phyloP scores from a whole-genome alignment of 2,329 filamentous ascomycete genomes.

The Magnaporthales sp. region DNA sequence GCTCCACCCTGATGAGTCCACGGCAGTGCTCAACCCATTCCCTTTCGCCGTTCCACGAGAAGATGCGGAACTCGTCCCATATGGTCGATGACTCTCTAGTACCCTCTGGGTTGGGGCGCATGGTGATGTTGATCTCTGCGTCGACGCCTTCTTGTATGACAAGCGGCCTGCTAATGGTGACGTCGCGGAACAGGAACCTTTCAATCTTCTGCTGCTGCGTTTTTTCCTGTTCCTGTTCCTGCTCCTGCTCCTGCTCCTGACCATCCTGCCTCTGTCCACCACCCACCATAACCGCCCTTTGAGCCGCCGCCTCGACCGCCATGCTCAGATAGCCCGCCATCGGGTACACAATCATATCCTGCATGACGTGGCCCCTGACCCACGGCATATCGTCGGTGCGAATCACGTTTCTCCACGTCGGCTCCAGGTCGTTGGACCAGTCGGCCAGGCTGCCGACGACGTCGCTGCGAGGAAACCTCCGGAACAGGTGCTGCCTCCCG shows the following conservation, averaged over 20 bases:
- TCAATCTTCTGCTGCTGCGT: conserved; percentile 4
- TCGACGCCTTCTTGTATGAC: conserved; percentile 19
- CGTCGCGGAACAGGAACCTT: conserved; percentile 17
- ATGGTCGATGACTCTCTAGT: conserved; percentile 13
- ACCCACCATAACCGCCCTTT: conserved; percentile 11
- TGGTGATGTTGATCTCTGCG: conserved; percentile 17
- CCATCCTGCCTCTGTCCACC: neutral
- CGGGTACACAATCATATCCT: conserved; percentile 37
- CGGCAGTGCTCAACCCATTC: conserved; percentile 21
- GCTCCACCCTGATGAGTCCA: conserved; percentile 12
- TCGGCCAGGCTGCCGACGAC: conserved; percentile 23
- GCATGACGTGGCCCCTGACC: conserved; percentile 37
- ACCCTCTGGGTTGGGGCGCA: conserved; percentile 11
- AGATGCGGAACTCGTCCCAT: conserved; percentile 21
- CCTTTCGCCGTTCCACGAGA: conserved; percentile 17
- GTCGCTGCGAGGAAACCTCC: conserved; percentile 23
- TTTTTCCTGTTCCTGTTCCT: neutral
- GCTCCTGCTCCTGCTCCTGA: neutral
- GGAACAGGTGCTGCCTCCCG: conserved; percentile 21
- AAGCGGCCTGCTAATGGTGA: conserved; percentile 19
- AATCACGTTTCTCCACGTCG: conserved; percentile 29
- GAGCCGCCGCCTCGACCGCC: conserved; percentile 22
- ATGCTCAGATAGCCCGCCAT: conserved; percentile 33
- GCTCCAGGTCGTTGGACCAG: conserved; percentile 23
- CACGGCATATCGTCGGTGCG: conserved; percentile 31